Evolutionary conservation across 108 stramenopile species (phyloP).

Genomic region (Aurantiochytrium sp.): DNA sequence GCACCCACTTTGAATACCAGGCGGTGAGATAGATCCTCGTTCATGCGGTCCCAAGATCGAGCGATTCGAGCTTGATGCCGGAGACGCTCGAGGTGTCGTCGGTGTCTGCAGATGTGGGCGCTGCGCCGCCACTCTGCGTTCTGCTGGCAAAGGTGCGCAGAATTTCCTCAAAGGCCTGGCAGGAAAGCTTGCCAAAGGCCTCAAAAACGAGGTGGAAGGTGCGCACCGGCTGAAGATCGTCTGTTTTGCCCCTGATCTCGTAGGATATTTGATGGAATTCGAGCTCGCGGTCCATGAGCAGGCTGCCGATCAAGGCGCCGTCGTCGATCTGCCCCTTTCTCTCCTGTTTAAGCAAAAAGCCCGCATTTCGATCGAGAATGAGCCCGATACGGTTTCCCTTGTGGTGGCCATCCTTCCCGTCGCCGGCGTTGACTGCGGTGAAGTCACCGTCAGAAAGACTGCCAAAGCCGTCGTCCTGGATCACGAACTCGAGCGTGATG

Average conservation of each 20-base stretch:
- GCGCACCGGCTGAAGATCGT: not conserved
- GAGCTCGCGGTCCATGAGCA: not conserved
- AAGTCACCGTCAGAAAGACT: no score
- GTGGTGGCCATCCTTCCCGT: no score
- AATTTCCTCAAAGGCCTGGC: not conserved
- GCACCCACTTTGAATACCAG: no score
- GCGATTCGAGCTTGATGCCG: no score
- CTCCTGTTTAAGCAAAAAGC: not conserved
- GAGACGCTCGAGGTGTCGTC: no score
- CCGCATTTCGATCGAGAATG: not conserved
- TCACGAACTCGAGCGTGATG: not conserved
- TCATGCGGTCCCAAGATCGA: no score
- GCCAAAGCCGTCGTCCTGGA: not conserved
- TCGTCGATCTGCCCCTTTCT: not conserved
- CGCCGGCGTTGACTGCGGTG: no score
- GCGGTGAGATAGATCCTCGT: no score
- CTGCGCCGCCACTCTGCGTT: no score
- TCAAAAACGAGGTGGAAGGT: not conserved
- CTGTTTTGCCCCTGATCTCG: not conserved
- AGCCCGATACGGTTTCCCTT: not conserved
- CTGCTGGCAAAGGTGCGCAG: not conserved
- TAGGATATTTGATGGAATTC: not conserved
- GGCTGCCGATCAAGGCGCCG: not conserved
- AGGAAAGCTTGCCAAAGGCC: not conserved
- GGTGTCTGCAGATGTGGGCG: no score